These are phyloP conservation scores for Silene conica DNA, from an alignment of 148 eudicot genomes.

Conservation along the genomic window DNA sequence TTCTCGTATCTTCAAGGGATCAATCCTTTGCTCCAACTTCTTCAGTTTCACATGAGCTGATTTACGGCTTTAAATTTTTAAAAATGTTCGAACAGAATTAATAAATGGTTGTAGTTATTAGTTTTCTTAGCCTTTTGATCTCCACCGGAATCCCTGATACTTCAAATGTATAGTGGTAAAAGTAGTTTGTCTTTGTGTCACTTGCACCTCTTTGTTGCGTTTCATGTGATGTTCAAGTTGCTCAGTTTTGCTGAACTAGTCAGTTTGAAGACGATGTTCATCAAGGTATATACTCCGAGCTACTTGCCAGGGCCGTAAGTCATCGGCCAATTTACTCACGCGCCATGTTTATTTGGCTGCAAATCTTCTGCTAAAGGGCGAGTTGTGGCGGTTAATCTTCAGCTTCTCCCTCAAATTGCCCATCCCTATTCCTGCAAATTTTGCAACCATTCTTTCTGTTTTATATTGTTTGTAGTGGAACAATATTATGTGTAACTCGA, in stretches of 20 bases:
- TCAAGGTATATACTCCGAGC: conserved; percentile 68
- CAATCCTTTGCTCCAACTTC: neutral
- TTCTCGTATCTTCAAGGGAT: neutral
- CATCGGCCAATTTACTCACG: conserved; percentile 86
- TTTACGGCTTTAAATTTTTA: conserved; percentile 12
- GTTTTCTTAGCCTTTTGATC: conserved; percentile 1
- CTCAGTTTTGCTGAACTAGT: neutral
- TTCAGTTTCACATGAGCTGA: conserved; percentile 1
- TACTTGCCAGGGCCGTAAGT: conserved; percentile 79
- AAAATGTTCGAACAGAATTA: conserved; percentile 17
- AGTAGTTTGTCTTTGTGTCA: neutral
- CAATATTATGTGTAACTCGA: neutral
- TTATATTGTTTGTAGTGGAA: neutral
- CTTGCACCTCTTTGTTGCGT: neutral
- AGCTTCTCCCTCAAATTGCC: conserved; percentile 89
- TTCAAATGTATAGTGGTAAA: conserved; percentile 1
- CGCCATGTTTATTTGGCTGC: conserved; percentile 77
- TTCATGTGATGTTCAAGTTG: neutral
- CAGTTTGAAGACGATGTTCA: conserved; percentile 46
- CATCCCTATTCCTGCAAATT: conserved; percentile 71
- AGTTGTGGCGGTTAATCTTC: conserved; percentile 92
- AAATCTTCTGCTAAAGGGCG: conserved; percentile 89
- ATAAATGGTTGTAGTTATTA: neutral
- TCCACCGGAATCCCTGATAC: neutral
- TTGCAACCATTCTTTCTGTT: neutral